These are phyloP conservation scores for Carex arenaria DNA, from an alignment of 202 grass and related monocot genomes.

Conservation along the genomic window DNA sequence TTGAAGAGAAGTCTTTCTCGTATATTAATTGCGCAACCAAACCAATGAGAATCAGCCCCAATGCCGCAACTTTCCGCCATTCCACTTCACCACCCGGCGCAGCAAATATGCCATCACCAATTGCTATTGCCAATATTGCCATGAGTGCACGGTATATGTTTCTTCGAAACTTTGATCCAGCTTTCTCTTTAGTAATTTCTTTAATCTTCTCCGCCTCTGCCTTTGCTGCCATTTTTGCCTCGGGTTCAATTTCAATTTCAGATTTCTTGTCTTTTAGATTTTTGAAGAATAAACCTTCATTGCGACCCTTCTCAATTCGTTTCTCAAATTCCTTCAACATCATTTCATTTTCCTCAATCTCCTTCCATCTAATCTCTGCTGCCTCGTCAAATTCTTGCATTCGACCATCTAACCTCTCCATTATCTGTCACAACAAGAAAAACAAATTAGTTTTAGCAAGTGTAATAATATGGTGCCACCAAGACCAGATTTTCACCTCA, in stretches of 20 bases:
- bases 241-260: constrained; percentile 23
- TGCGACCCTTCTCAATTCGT: constrained; percentile 64
- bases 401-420: constrained; percentile 67
- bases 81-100: constrained; percentile 43
- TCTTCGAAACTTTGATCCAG: constrained; percentile 50
- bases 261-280: constrained; percentile 61
- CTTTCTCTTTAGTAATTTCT: constrained; percentile 44
- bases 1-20: constrained; percentile 49
- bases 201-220: constrained; percentile 28
- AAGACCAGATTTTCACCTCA: neutral
- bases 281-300: constrained; percentile 91
- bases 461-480: neutral
- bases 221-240: constrained; percentile 49
- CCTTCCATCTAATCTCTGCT: constrained; percentile 55
- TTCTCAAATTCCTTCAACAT: constrained; percentile 83
- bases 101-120: constrained; percentile 48
- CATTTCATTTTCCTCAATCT: constrained; percentile 80
- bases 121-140: constrained; percentile 64
- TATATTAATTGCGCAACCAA: constrained; percentile 66
- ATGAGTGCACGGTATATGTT: constrained; percentile 83
- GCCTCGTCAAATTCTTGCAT: constrained; percentile 74
- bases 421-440: constrained; percentile 47
- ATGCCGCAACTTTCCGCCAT: constrained; percentile 72
- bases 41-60: constrained; percentile 77
- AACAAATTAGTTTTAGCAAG: constrained; percentile 2